These are phyloP conservation scores for Paraconiothyrium brasiliense DNA, from an alignment of 2,329 filamentous ascomycete genomes.

Conservation along the genomic window DNA sequence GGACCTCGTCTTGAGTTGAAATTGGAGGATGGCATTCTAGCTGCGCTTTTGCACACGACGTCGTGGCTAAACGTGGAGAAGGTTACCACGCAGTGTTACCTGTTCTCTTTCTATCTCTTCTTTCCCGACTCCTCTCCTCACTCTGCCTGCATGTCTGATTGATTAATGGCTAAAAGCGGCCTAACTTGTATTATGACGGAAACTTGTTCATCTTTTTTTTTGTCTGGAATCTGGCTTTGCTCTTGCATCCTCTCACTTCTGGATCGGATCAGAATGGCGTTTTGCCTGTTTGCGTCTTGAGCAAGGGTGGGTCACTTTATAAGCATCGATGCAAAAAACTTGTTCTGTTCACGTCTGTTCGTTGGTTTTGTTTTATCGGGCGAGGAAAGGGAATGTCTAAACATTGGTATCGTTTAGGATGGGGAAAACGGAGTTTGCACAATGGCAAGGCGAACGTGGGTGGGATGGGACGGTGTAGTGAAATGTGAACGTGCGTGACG, in stretches of 20 bases:
- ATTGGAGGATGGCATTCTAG: slow-evolving; percentile 15
- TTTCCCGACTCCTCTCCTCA: slow-evolving; percentile 13
- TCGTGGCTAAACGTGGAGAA: slow-evolving; percentile 18
- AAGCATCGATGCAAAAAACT: slow-evolving; percentile 18
- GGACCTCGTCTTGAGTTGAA: slow-evolving; percentile 15
- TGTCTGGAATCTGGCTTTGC: slow-evolving; percentile 32
- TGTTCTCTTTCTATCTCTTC: slow-evolving; percentile 25
- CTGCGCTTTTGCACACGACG: slow-evolving; percentile 14
- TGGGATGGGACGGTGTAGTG: not conserved
- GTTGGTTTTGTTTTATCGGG: slow-evolving; percentile 22
- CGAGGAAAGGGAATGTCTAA: slow-evolving; percentile 30
- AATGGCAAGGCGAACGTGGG: not conserved
- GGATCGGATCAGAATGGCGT: slow-evolving; percentile 17
- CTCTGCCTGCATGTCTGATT: slow-evolving; percentile 22
- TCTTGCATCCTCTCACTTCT: slow-evolving; percentile 44
- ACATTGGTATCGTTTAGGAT: slow-evolving; percentile 35
- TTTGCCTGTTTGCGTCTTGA: slow-evolving; percentile 11
- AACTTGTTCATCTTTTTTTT: slow-evolving; percentile 30
- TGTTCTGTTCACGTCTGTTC: slow-evolving; percentile 1
- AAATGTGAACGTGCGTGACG: slow-evolving; percentile 11
- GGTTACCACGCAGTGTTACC: slow-evolving; percentile 37
- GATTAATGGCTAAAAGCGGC: slow-evolving; percentile 37
- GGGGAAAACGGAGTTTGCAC: slow-evolving; percentile 13
- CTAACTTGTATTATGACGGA: slow-evolving; percentile 44
- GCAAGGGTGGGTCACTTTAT: slow-evolving; percentile 18